Evolutionary conservation across 257 asterid species (phyloP).

Genomic region (Petunia axillaris): DNA sequence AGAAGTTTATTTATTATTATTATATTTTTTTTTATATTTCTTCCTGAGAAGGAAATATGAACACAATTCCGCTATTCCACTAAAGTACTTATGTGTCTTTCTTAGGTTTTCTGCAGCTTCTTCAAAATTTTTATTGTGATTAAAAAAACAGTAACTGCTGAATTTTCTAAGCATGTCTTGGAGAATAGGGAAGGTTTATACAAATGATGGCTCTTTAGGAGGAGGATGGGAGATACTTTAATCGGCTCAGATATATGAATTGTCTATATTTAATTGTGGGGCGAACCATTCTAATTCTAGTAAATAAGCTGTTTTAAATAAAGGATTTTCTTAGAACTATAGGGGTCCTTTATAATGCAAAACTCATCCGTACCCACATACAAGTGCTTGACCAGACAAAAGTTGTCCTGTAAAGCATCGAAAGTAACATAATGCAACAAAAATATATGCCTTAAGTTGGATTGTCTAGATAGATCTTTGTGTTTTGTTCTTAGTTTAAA

Average conservation of each 20-base stretch:
- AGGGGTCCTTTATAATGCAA: background rate
- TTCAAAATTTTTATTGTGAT: background rate
- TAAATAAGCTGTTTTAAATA: background rate
- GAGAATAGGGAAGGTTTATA: background rate
- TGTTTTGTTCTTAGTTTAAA: background rate
- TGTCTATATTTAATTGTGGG: background rate
- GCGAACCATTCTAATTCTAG: background rate
- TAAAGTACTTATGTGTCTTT: background rate
- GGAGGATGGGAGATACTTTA: background rate
- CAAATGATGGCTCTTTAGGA: background rate
- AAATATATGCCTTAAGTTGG: background rate
- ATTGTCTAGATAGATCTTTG: background rate
- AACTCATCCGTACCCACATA: background rate
- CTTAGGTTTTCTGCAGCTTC: constrained; percentile 1
- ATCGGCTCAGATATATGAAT: background rate
- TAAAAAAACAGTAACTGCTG: background rate
- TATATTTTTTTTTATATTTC: no score
- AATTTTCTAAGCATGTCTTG: background rate
- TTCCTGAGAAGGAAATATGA: no score
- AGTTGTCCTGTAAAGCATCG: background rate
- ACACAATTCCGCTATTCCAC: no score
- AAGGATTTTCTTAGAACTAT: background rate
- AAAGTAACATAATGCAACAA: background rate
- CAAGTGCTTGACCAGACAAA: background rate
- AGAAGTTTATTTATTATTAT: no score